These are phyloP conservation scores for Saprolegnia diclina DNA, from an alignment of 352 stramenopile genomes.

Conservation along the genomic window DNA sequence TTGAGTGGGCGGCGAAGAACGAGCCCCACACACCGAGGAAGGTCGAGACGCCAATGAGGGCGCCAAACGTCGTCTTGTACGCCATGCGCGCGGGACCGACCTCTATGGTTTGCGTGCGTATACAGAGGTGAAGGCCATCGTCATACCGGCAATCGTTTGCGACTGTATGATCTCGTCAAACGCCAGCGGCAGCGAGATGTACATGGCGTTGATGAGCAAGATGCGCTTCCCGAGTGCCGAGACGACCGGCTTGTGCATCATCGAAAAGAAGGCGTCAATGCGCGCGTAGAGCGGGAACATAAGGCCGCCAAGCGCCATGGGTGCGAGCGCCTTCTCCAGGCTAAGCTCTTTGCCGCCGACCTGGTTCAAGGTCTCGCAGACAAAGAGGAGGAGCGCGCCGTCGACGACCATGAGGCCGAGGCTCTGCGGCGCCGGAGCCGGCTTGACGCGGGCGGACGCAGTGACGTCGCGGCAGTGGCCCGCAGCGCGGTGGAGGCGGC, in stretches of 20 bases:
- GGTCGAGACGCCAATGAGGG: neutral
- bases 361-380: neutral
- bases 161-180: neutral
- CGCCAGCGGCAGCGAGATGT: neutral
- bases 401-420: neutral
- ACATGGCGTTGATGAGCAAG: neutral
- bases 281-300: neutral
- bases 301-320: neutral
- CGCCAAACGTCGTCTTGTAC: neutral
- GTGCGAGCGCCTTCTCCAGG: neutral
- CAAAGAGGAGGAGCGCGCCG: neutral
- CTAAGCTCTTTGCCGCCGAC: neutral
- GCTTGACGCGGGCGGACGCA: neutral
- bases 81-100: neutral
- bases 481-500: neutral
- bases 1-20: neutral
- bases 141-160: neutral
- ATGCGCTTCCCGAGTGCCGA: neutral
- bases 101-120: neutral
- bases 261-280: neutral
- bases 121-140: neutral
- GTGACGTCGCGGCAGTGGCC: neutral
- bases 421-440: neutral
- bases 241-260: neutral
- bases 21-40: neutral